Base-by-base conservation (phyloP, 495 filamentous ascomycete genomes). In the Trichoderma parareesei region DNA sequence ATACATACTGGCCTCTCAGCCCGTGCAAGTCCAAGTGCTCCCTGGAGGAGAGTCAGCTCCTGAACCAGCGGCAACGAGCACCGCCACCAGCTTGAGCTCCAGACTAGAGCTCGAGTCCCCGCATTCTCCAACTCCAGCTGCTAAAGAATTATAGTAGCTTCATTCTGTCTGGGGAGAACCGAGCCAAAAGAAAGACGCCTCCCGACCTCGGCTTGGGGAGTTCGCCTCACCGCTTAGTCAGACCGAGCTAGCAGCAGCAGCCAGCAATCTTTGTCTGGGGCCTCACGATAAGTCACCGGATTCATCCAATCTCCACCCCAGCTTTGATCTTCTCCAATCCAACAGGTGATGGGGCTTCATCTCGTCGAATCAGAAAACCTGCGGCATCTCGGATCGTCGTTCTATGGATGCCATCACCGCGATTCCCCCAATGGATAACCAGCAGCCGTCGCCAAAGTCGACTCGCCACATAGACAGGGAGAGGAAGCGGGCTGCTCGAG, bases 401-500 rank as follows among this genome's bases (percentile, higher is more conserved):
- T 57, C 27, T 27, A 57, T 57, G 35, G 27, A 57, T 57, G 53
- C 37, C 53, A 37, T 57, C 53, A 27, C 53, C 16, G 53, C 37
- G 53, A 57, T 18, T 53, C 48, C 20, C 53, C 53, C 27, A 20
- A 57, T 57, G 53, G 53, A 57, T 27, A 13, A 14, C 14, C 53
- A 57, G 53, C 20, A 57, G 27, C 48, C n/a, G 48, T 35, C 53
- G 20, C 9, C 53, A 33, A 57, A 57, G 53, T 16, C 53, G 8
- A 57, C 27, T 14, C 53, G 53, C 11, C 53, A 57, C 9, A 10
- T 57, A 57, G 53, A 57, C 37, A 57, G 53, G 37, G 53, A 57
- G 53, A 33, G 53, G 53, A 57, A 57, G 37, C 53, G 53, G 37
- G 53, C 53, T 8, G 53, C 53, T 57, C 53, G 53, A 35, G 53